These are phyloP conservation scores for Neofusicoccum ribis DNA, from an alignment of 2,329 filamentous ascomycete genomes.

Conservation along the genomic window DNA sequence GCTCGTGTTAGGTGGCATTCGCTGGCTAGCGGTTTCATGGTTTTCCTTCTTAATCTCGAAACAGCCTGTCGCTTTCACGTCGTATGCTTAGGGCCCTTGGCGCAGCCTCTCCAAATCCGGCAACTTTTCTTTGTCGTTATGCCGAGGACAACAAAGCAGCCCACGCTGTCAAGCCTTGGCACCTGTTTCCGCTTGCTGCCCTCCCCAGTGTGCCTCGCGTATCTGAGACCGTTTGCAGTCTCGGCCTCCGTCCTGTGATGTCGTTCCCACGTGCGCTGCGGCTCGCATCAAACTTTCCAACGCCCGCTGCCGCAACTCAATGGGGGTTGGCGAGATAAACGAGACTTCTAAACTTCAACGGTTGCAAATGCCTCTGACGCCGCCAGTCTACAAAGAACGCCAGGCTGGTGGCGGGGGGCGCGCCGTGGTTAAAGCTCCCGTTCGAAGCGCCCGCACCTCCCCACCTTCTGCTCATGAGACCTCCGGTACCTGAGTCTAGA, in stretches of 20 bases:
- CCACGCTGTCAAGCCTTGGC: background rate
- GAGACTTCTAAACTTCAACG: background rate
- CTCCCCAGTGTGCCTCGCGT: background rate
- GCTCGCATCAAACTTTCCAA: background rate
- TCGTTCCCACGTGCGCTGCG: background rate
- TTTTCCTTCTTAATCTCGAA: background rate
- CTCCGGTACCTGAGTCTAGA: background rate
- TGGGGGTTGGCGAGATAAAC: background rate
- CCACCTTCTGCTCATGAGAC: slow-evolving; percentile 6
- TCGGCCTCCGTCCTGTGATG: background rate
- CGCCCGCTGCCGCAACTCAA: background rate
- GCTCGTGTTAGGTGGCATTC: too few species aligned
- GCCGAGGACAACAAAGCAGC: background rate
- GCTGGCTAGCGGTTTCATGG: too few species aligned
- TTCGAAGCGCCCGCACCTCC: background rate
- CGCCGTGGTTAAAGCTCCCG: background rate
- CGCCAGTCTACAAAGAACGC: background rate
- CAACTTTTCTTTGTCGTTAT: background rate
- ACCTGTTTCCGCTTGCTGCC: background rate
- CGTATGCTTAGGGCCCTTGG: background rate
- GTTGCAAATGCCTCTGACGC: slow-evolving; percentile 1
- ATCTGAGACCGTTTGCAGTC: slow-evolving; percentile 7
- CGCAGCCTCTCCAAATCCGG: background rate
- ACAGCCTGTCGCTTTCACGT: background rate
- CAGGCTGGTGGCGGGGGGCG: background rate